Evolutionary conservation across 192 early-diverging fungal species (phyloP), one percentile per base, ranked within the genome.

Genomic region (Dissophora ornata): DNA sequence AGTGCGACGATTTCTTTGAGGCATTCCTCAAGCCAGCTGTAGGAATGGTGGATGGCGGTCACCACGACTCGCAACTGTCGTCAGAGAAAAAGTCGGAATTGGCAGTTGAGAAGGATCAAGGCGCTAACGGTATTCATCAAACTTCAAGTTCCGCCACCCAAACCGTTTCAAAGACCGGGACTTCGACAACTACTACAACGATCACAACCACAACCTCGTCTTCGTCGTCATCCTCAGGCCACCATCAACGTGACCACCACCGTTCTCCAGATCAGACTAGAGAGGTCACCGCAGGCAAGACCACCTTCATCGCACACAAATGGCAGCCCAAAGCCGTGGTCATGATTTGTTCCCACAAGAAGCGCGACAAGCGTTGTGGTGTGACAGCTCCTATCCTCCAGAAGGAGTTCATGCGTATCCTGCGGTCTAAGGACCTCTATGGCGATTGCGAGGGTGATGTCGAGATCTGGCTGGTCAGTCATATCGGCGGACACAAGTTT

Each of bases 401-500:
- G 11, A 68, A 82, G n/a, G 85, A 86, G 57, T 86, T 88, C 59
- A 79, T 80, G 25, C 56, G 79, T 2, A 50, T 82, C 25, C 61
- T 88, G 48, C 62, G 81, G 21, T 55, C 77, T 38, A 79, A 77
- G 46, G 81, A 86, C 26, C 79, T 88, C 25, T 58, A 69, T 61
- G 73, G 73, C 13, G 85, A 86, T 52, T 65, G 71, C 10, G 85
- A 84, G 34, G 75, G 69, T 1, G 81, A 82, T 63, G 62, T 75
- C 12, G 77, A 82, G 48, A 73, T 88, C 24, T 74, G 81, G 57
- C 67, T 84, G 69, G 68, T 82, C 62, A 84, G 82, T 73, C 87
- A 88, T 62, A 79, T 85, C 51, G 87, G 87, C 64, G 87, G 87
- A 32, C 87, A 88, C 73, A 88, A 86, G 68, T 88, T 84, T 69